Evolutionary conservation across 2,329 filamentous ascomycete species (phyloP).

Genomic region (Diaporthe sp.): DNA sequence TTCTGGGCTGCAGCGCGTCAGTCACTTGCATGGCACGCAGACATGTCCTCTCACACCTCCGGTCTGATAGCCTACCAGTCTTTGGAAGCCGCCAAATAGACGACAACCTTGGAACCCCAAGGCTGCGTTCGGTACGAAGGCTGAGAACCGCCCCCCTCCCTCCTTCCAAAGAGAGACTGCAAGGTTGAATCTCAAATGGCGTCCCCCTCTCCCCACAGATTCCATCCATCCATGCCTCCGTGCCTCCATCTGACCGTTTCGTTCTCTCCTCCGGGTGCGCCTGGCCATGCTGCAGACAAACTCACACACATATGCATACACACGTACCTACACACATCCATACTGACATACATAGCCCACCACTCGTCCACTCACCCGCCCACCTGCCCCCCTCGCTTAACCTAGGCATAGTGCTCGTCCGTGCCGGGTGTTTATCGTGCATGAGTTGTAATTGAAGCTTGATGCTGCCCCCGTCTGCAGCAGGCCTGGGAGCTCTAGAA

Average conservation of each 20-base stretch:
- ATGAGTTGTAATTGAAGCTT: conserved; percentile 26
- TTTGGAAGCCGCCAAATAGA: background rate
- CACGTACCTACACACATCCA: background rate
- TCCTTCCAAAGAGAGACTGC: background rate
- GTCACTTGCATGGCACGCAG: conserved; percentile 17
- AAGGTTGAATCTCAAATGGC: conserved; percentile 29
- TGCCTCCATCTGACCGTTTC: conserved; percentile 15
- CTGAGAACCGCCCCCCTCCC: background rate
- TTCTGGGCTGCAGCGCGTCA: conserved; percentile 20
- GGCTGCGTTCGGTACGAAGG: conserved; percentile 22
- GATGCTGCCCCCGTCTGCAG: conserved; percentile 16
- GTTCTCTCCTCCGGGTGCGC: background rate
- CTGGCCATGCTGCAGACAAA: background rate
- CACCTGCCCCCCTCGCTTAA: background rate
- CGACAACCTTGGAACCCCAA: conserved; percentile 8
- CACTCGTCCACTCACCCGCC: conserved; percentile 1
- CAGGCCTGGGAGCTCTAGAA: conserved; percentile 16
- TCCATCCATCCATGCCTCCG: background rate
- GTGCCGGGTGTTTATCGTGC: conserved; percentile 27
- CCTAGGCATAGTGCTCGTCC: background rate
- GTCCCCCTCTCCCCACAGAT: background rate
- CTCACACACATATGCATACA: background rate
- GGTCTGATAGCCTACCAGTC: conserved; percentile 21
- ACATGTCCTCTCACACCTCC: conserved; percentile 19
- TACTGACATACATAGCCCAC: background rate